Percentiles rank a stretch among this genome's conserved stretches.
phyloP scores from a whole-genome alignment of 2,329 filamentous ascomycete species.

The Alternaria viburni region DNA sequence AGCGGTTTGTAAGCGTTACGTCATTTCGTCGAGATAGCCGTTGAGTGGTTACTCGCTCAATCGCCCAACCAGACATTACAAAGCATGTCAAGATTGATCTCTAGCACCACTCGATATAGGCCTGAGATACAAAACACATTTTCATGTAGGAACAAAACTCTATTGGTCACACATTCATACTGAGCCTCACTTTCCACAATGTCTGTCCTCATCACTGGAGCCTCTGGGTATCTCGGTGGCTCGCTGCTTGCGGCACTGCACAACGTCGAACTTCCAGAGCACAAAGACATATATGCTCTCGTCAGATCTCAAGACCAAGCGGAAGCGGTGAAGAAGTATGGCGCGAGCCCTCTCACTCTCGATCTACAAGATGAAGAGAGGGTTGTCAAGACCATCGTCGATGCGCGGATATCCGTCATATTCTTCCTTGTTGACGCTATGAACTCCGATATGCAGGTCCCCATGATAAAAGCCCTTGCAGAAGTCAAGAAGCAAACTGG shows the following conservation, averaged over 20 bases:
- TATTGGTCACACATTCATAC: constrained; percentile 10
- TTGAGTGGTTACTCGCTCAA: not conserved
- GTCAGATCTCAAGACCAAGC: constrained; percentile 57
- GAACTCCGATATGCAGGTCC: constrained; percentile 44
- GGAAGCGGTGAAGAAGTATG: constrained; percentile 52
- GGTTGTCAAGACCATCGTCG: constrained; percentile 48
- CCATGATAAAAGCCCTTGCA: constrained; percentile 53
- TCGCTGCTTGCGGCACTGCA: constrained; percentile 53
- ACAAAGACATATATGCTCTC: constrained; percentile 56
- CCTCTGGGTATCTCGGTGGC: constrained; percentile 61
- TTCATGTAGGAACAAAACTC: not conserved
- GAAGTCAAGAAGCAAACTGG: constrained; percentile 53
- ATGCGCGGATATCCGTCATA: constrained; percentile 56
- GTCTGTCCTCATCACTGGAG: constrained; percentile 58
- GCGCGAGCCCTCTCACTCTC: constrained; percentile 52
- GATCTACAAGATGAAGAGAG: constrained; percentile 47
- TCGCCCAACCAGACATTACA: not conserved
- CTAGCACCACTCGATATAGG: not conserved
- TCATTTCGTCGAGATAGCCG: not conserved
- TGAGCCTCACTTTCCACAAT: constrained; percentile 16
- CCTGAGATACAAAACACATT: no score
- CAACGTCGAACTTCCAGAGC: constrained; percentile 48
- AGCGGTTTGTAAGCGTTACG: not conserved
- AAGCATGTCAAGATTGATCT: not conserved
- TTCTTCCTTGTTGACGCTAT: constrained; percentile 57